Evolutionary conservation across 768 basidiomycete species (phyloP), one percentile per base, ranked within the genome.

Genomic region (Termitomyces bulborhizus): DNA sequence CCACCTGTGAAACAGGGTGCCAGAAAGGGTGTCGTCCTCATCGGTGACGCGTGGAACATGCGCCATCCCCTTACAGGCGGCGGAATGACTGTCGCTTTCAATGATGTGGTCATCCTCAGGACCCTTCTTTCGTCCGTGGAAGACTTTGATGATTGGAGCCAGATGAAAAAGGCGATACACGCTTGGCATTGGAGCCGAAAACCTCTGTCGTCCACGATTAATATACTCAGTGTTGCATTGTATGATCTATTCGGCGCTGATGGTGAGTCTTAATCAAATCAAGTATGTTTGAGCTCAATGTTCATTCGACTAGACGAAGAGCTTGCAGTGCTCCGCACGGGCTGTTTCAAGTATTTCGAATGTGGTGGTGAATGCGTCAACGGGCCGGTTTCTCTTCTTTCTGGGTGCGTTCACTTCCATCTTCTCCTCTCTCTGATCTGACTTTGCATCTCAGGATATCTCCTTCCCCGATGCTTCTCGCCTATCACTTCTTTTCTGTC

Each of bases 21-120:
- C 16, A 87, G 82, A 59, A 78, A 84, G 47, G 91, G 92, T 26
- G 84, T 83, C 9, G 73, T 99, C 55, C 83, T 98, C 58, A 76
- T 97, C 34, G 97, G 97, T 1, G 97, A 98, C 66, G 85, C 96
- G 2, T 96, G 93, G 88, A 99, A 98, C 67, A 98, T 98, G 95
- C 90, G 97, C 0, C 97, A 99, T 69, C 97, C 97, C 1, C 78
- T 99, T 21, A 99, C 97, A 0, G 97, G 97, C 5, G 93, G 94
- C 11, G 97, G 97, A 5, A 99, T 99, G 97, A 95, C 94, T 0
- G 96, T 98, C 39, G 94, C 93, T 2, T 74, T 98, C 46, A 79
- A 84, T 64, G 97, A 98, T 61, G 88, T 89, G 4, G 86, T 93
- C 13, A 60, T 90, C 32, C 77, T 98, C 13, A 70, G 83, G 34